Conservation (phyloP, 2,329 filamentous ascomycete genomes). For the Zymoseptoria ardabiliae region DNA sequence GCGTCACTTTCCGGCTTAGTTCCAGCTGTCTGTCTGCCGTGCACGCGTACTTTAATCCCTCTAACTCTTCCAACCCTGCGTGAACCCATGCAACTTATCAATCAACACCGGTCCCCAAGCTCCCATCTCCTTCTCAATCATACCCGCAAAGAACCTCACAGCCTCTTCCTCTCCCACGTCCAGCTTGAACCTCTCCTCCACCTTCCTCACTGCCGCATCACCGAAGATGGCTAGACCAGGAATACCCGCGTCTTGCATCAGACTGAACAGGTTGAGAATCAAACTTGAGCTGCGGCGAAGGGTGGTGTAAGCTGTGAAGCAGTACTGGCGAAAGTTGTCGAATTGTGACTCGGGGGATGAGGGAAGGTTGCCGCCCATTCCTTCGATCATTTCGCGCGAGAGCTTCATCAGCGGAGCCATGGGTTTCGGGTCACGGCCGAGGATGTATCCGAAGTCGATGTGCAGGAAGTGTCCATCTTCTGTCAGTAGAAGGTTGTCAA, state of each 20-base stretch:
- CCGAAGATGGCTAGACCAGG: conserved; percentile 61
- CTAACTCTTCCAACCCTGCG: conserved; percentile 62
- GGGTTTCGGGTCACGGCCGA: conserved; percentile 92
- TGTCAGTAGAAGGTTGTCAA: conserved; percentile 87
- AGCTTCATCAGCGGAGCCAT: conserved; percentile 97
- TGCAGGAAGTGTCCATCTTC: conserved; percentile 96
- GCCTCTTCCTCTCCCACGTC: conserved; percentile 91
- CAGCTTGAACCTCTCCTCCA: conserved; percentile 87
- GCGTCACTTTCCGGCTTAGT: neutral
- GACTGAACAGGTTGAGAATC: conserved; percentile 87
- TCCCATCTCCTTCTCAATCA: conserved; percentile 86
- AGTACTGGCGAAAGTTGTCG: conserved; percentile 86
- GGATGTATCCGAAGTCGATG: conserved; percentile 95
- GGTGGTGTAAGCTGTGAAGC: conserved; percentile 88
- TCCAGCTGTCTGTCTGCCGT: neutral
- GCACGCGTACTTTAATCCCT: neutral
- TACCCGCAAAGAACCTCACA: conserved; percentile 73
- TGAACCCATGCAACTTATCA: conserved; percentile 87
- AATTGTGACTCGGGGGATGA: conserved; percentile 50
- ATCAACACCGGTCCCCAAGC: conserved; percentile 90
- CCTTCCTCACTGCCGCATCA: conserved; percentile 89
- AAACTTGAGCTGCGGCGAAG: conserved; percentile 83
- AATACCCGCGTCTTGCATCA: conserved; percentile 97
- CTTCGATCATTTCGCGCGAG: conserved; percentile 96
- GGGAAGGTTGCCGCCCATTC: conserved; percentile 70